Base-by-base conservation (phyloP, 192 early-diverging fungal species). In the Coemansia sp. region DNA sequence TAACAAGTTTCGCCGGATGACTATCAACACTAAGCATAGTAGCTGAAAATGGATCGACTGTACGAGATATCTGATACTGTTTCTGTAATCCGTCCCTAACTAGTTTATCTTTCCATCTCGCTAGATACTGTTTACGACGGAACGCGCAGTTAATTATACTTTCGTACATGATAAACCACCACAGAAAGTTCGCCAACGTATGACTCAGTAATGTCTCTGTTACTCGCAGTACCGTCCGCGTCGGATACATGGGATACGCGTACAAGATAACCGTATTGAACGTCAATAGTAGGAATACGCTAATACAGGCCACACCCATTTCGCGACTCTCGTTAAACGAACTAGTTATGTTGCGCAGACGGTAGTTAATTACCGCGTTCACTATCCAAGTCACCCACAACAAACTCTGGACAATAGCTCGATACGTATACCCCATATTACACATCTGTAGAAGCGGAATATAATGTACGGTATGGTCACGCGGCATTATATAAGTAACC, bases 101-200 rank as follows among this genome's bases (percentile, higher is more conserved):
- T 13, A 83, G 55, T 73, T 78, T 83, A 24, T 76, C 66, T 53
- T 83, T 83, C 81, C 81, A 86, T 50, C 64, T 65, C 12, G 44
- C 63, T 58, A 86, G 49, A 20, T 79, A 81, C 63, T 50, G 40
- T 12, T 71, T 34, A 10, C 84, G 70, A 6, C 74, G 71, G 34
- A 77, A 55, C 2, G 80, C 73, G 64, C 79, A 82, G 38, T 74
- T 79, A 47, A 73, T 77, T 40, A 86, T 74, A 52, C 80, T 65
- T 31, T 44, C 62, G 69, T 68, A 81, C 84, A 86, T 86, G 52
- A 86, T 86, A 39, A 75, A 86, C 84, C 84, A 86, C 76, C 80
- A 82, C 6, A 86, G 61, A 29, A 82, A 75, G 40, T 81, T 81
- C 43, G 74, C 63, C n/a, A 81, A 58, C 3, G 72, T 13, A 33